Conservation (phyloP, 2,329 filamentous ascomycete species). For the Venturia carpophila region DNA sequence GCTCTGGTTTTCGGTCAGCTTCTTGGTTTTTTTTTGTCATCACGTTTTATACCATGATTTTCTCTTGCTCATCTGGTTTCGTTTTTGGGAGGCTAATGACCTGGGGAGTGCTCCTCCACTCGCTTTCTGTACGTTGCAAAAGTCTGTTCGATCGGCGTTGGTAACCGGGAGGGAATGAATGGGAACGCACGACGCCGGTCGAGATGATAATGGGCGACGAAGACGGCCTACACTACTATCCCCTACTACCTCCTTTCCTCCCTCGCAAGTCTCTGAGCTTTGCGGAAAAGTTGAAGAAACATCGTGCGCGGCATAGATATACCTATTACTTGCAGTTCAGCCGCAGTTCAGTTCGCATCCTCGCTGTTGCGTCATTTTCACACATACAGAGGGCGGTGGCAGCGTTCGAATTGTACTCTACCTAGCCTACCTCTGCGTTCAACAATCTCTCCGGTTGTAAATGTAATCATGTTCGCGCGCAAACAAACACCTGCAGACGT, state of each 20-base stretch:
- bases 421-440: background rate
- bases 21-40: background rate
- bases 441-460: background rate
- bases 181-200: too few relatives aligned
- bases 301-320: background rate
- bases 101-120: background rate
- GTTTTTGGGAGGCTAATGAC: background rate
- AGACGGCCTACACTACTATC: background rate
- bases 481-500: too few relatives aligned
- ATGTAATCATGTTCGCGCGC: background rate
- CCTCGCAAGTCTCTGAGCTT: too few relatives aligned
- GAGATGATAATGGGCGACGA: slow-evolving; percentile 6
- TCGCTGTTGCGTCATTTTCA: background rate
- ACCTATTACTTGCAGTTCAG: background rate
- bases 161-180: background rate
- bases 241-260: background rate
- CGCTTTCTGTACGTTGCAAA: background rate
- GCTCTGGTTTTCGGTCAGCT: background rate
- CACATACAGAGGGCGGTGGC: background rate
- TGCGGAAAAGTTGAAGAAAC: background rate
- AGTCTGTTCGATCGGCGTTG: background rate
- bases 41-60: slow-evolving; percentile 10
- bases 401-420: background rate
- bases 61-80: background rate
- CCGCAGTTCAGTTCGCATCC: too few relatives aligned